Percentiles rank a stretch among this genome's conserved stretches.
Conservation (phyloP, 75 land plant species). For the Cupressus sempervirens region DNA sequence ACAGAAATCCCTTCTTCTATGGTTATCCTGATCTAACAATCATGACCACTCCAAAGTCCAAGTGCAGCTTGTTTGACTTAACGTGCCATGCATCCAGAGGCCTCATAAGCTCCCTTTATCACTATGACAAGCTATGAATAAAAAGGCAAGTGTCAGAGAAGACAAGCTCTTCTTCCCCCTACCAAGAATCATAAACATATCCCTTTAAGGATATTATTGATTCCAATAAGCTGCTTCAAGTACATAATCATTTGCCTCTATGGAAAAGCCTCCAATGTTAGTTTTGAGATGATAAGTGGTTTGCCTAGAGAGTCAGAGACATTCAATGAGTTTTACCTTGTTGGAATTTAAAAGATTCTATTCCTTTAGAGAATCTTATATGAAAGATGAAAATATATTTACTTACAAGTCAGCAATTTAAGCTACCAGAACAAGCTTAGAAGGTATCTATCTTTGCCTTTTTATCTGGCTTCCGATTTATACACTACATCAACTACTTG, state of each 20-base stretch:
- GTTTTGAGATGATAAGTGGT: background rate
- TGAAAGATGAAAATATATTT: no score
- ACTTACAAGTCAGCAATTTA: no score
- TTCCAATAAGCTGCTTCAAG: background rate
- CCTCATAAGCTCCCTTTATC: background rate
- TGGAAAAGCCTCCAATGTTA: background rate
- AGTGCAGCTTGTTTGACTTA: background rate
- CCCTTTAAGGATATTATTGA: background rate
- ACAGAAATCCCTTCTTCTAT: background rate
- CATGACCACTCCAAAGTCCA: no score
- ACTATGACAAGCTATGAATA: background rate
- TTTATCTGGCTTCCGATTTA: background rate
- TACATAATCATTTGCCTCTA: background rate
- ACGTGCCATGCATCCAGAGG: background rate
- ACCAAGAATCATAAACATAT: no score
- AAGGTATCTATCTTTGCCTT: background rate
- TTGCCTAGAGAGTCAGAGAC: background rate
- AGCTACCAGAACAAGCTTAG: no score
- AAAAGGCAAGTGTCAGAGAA: background rate
- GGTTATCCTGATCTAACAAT: background rate
- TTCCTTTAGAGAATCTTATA: no score
- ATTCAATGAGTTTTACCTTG: background rate
- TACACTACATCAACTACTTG: background rate
- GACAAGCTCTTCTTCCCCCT: background rate
- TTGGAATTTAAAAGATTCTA: no score